Base-by-base conservation (phyloP, 2,329 filamentous ascomycete species). In the Seiridium cupressi region DNA sequence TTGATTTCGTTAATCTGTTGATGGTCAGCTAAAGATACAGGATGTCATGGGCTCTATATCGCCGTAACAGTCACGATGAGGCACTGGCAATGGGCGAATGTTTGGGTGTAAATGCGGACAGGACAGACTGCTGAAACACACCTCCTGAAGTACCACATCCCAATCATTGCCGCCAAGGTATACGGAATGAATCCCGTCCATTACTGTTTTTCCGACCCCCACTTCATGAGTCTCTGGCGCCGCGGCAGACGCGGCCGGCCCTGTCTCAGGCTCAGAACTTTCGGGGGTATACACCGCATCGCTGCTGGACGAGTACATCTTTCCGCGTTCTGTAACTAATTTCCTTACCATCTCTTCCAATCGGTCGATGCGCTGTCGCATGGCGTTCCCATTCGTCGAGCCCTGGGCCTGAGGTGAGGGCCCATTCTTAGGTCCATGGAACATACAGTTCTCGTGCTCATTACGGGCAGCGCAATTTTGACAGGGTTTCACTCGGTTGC, bases 401-500 rank as follows among this genome's bases (percentile, higher is more conserved):
- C 55, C 38, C 32, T 26, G 47, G 32, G 61, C 34, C 13, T 18
- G 46, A 36, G 47, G 31, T 32, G 53, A 5, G 32, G 53, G 26
- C 26, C 48, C 54, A 36, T 58, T 60, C 34, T 62, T 63, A 18
- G 61, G 60, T 42, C 66, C 65, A 48, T 62, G 68, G 58, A 66
- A 70, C 36, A 63, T 62, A 62, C 69, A 70, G 4, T 53, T 51
- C 3, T 61, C 55, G 8, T 64, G 60, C 44, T 68, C 63, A 32
- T 60, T 44, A 6, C 69, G 68, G 26, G 66, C 62, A 18, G 35
- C 58, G 55, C 69, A 70, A 59, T 70, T 70, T 54, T 70, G 69
- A 57, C 69, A 70, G 9, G 69, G 69, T 36, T 61, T 61, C 61
- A 68, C 66, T n/a, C 69, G 64, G 55, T 70, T 69, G 59, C 69